Evolutionary conservation across 2,329 filamentous ascomycete genomes (phyloP).

Genomic region (Penicillium digitatum): DNA sequence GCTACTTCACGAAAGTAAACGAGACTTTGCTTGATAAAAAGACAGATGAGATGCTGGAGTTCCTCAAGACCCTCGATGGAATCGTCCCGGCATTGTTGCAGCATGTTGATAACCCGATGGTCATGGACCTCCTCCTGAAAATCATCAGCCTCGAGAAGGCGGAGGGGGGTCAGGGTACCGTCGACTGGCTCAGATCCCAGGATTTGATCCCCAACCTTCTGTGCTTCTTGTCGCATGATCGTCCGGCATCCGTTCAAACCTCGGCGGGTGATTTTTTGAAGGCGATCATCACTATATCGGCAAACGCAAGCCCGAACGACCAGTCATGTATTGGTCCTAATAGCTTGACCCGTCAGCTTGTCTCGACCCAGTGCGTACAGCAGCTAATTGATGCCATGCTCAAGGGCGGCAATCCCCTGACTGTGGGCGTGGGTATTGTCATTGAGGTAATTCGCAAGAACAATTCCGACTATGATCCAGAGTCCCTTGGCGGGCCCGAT

Average conservation of each 20-base stretch:
- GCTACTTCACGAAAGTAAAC: constrained; percentile 98
- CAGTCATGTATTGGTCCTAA: constrained; percentile 99
- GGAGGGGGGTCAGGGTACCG: constrained; percentile 85
- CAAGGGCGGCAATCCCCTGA: constrained; percentile 85
- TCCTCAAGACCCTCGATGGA: constrained; percentile 78
- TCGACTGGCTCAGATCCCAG: constrained; percentile 94
- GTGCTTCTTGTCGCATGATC: constrained; percentile 77
- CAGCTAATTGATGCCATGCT: constrained; percentile 90
- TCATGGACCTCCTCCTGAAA: constrained; percentile 95
- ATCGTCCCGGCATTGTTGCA: constrained; percentile 81
- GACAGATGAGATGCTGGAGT: constrained; percentile 91
- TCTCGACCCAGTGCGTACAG: constrained; percentile 78
- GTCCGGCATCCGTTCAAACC: constrained; percentile 87
- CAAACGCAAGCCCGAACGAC: constrained; percentile 95
- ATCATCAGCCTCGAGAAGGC: constrained; percentile 94
- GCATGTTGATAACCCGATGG: constrained; percentile 95
- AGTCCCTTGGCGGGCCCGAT: constrained; percentile 76
- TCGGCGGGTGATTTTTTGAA: constrained; percentile 97
- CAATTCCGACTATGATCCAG: constrained; percentile 97
- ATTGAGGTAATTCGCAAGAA: constrained; percentile 99
- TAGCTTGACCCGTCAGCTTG: constrained; percentile 88
- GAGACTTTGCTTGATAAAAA: constrained; percentile 97
- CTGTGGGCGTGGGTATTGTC: constrained; percentile 92
- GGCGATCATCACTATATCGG: constrained; percentile 97
- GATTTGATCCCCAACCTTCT: constrained; percentile 82